These are phyloP conservation scores for Colletotrichum phormii DNA, from an alignment of 2,329 filamentous ascomycete genomes.

Conservation along the genomic window DNA sequence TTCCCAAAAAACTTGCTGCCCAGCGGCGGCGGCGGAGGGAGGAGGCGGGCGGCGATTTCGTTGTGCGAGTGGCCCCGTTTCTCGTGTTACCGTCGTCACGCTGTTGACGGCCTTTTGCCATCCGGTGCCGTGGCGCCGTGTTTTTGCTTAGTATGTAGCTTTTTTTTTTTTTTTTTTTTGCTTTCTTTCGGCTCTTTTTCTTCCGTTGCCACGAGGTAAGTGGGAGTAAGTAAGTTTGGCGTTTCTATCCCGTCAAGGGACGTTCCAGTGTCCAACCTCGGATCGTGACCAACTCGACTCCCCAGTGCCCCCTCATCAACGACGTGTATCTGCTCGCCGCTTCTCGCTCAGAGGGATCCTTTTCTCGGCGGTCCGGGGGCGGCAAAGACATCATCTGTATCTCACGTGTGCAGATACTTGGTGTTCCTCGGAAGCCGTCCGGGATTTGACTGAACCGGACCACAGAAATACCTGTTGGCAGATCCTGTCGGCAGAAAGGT, in stretches of 20 bases:
- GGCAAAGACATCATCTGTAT: neutral
- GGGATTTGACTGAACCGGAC: neutral
- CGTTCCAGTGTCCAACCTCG: neutral
- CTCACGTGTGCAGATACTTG: neutral
- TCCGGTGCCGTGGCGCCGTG: neutral
- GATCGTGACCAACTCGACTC: neutral
- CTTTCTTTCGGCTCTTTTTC: neutral
- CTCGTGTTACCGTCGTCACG: no score
- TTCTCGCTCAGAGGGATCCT: neutral
- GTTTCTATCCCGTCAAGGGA: neutral
- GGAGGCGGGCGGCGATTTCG: neutral
- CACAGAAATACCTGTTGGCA: neutral
- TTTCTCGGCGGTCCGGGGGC: slow-evolving; percentile 1
- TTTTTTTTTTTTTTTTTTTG: no score
- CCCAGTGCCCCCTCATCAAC: neutral
- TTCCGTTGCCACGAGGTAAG: neutral
- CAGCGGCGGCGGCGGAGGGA: neutral
- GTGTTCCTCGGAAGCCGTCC: neutral
- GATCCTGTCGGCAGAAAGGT: neutral
- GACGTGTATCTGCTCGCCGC: neutral
- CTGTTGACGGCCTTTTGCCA: neutral
- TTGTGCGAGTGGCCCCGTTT: neutral
- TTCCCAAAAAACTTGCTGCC: neutral
- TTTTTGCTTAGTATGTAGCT: neutral
- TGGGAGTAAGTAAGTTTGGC: neutral